phyloP scores from a whole-genome alignment of 2,329 filamentous ascomycete species.

The Exophiala lecanii-corni region DNA sequence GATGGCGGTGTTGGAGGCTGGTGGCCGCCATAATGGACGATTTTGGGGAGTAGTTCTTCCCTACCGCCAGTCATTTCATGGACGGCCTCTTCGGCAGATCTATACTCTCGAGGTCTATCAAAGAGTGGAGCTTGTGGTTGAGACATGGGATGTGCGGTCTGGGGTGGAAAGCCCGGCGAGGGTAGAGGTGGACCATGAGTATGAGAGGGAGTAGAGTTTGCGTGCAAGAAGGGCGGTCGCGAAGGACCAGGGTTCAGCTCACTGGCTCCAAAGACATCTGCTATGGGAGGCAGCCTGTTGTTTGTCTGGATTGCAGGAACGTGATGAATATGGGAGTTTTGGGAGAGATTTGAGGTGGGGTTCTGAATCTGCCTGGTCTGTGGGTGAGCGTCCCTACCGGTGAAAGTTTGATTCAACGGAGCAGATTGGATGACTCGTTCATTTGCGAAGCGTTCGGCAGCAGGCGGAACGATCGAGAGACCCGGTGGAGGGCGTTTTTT shows the following conservation, averaged over 20 bases:
- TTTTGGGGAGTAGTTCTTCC: conserved; percentile 83
- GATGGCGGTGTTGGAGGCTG: conserved; percentile 91
- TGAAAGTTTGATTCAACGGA: conserved; percentile 90
- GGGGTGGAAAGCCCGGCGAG: conserved; percentile 68
- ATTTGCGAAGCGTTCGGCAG: conserved; percentile 84
- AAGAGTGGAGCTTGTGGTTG: conserved; percentile 53
- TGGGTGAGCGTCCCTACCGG: conserved; percentile 74
- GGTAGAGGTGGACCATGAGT: conserved; percentile 52
- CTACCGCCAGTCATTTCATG: conserved; percentile 86
- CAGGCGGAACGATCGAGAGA: conserved; percentile 89
- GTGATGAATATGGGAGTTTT: conserved; percentile 86
- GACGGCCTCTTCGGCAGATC: conserved; percentile 92
- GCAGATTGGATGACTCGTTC: conserved; percentile 97
- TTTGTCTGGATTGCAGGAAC: conserved; percentile 80
- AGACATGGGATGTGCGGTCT: conserved; percentile 30
- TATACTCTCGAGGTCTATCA: conserved; percentile 73
- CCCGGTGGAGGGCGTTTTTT: conserved; percentile 79
- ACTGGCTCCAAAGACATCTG: conserved; percentile 84
- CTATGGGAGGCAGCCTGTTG: conserved; percentile 88
- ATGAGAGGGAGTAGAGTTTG: conserved; percentile 52
- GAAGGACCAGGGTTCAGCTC: conserved; percentile 59
- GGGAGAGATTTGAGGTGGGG: conserved; percentile 75
- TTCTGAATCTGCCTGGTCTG: conserved; percentile 73
- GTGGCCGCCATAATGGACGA: conserved; percentile 92
- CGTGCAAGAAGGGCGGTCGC: conserved; percentile 60